Percentiles rank a stretch among this genome's conserved stretches.
phyloP scores from a whole-genome alignment of 805 yeast genomes.

The Brettanomyces naardenensis region DNA sequence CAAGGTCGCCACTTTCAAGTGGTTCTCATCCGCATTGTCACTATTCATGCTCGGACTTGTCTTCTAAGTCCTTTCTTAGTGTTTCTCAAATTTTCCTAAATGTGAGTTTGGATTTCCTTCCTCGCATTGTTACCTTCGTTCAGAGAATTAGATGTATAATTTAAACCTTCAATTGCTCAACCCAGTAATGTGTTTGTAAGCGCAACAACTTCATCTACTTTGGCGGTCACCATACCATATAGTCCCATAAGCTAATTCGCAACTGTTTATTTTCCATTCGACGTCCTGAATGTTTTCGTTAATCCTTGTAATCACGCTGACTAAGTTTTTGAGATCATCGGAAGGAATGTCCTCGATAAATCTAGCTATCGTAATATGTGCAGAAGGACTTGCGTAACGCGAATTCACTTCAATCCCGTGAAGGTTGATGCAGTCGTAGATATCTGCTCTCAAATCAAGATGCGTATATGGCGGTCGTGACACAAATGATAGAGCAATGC shows the following conservation, averaged over 20 bases:
- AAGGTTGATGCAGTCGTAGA: background rate
- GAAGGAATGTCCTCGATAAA: background rate
- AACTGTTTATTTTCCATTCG: background rate
- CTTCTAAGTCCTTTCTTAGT: too few relatives aligned
- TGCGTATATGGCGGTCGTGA: background rate
- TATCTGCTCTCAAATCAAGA: background rate
- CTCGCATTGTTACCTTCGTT: too few relatives aligned
- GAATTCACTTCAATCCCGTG: background rate
- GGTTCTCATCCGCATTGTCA: too few relatives aligned
- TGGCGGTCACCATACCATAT: background rate
- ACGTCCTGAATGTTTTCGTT: background rate
- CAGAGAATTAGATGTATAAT: too few relatives aligned
- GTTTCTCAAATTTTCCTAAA: too few relatives aligned
- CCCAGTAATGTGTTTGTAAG: too few relatives aligned
- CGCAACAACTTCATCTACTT: too few relatives aligned
- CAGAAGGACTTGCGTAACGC: background rate
- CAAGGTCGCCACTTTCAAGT: too few relatives aligned
- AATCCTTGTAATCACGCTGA: background rate
- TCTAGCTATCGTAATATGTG: background rate
- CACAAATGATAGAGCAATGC: background rate
- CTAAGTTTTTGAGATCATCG: too few relatives aligned
- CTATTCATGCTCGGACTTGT: too few relatives aligned
- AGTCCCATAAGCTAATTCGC: background rate
- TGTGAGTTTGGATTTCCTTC: too few relatives aligned
- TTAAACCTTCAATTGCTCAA: too few relatives aligned